Evolutionary conservation across 768 basidiomycete species (phyloP).

Genomic region (Tremella mesenterica): DNA sequence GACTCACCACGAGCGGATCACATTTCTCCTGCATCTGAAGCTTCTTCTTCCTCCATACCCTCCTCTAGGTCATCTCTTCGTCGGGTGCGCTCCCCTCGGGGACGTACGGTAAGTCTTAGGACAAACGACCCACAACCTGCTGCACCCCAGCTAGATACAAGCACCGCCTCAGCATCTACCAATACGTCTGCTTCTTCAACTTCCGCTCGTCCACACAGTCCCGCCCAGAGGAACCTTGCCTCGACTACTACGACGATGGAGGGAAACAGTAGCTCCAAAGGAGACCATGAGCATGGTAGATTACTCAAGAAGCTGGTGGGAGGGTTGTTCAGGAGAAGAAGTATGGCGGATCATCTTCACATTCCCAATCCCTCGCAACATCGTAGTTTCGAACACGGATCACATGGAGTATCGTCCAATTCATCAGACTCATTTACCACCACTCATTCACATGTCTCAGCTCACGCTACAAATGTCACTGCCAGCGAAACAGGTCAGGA

Average conservation of each 20-base stretch:
- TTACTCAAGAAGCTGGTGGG: conserved; percentile 30
- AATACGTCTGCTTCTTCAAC: not conserved
- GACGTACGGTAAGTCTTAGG: conserved; percentile 10
- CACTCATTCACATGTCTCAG: too few relatives aligned
- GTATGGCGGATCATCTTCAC: too few relatives aligned
- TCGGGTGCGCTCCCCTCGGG: not conserved
- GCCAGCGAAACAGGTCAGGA: too few relatives aligned
- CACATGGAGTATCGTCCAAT: too few relatives aligned
- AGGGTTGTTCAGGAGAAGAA: conserved; percentile 16
- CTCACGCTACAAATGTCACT: too few relatives aligned
- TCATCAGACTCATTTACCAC: too few relatives aligned
- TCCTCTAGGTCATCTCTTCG: conserved; percentile 26
- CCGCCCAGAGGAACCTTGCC: not conserved
- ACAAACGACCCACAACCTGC: conserved; percentile 14
- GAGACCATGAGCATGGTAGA: conserved; percentile 5
- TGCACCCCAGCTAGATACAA: conserved; percentile 19
- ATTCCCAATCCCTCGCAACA: too few relatives aligned
- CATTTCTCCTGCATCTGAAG: conserved; percentile 10
- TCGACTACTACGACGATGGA: not conserved
- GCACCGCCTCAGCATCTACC: not conserved
- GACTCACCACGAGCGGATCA: conserved; percentile 1
- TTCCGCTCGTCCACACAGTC: not conserved
- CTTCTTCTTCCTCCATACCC: conserved; percentile 25
- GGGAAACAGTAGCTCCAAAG: not conserved
- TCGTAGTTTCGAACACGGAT: too few relatives aligned